A percentile compares a stretch with the other conserved stretches of the same genome.
Evolutionary conservation across 257 asterid genomes (phyloP).

Genomic region (Cynanchum wilfordii): DNA sequence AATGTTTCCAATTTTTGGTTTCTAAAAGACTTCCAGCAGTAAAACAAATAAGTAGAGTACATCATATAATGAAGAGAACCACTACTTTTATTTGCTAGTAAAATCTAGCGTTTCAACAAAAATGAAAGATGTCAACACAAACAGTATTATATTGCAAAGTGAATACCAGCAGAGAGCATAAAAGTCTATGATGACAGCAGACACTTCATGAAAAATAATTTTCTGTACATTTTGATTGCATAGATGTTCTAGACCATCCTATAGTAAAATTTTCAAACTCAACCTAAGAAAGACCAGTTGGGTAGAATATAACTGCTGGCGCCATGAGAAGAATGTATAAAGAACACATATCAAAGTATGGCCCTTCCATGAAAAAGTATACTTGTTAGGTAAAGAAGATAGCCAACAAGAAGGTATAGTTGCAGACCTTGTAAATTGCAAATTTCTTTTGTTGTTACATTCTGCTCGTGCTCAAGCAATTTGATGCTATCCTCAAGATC

Average conservation of each 20-base stretch:
- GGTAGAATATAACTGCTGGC: background rate
- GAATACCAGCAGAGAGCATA: too few relatives aligned
- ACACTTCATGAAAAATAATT: too few relatives aligned
- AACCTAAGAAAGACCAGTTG: background rate
- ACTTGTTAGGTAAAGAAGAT: background rate
- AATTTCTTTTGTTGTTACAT: constrained; percentile 16
- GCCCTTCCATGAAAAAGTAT: background rate
- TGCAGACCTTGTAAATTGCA: constrained; percentile 44
- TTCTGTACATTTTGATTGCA: too few relatives aligned
- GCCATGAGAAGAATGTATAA: background rate
- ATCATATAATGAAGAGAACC: too few relatives aligned
- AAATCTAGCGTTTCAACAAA: too few relatives aligned
- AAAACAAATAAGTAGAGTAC: too few relatives aligned
- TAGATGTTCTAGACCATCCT: too few relatives aligned
- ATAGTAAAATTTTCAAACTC: background rate
- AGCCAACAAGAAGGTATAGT: background rate
- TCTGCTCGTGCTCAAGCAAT: constrained; percentile 1
- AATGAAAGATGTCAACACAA: too few relatives aligned
- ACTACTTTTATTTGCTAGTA: too few relatives aligned
- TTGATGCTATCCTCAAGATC: constrained; percentile 17
- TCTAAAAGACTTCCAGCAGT: too few relatives aligned
- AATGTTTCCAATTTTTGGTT: background rate
- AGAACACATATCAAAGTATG: background rate
- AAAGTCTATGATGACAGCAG: too few relatives aligned
- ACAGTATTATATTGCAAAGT: too few relatives aligned